Evolutionary conservation across 805 yeast genomes (phyloP), one percentile per base, ranked within the genome.

Genomic region (Candida qinlingensis): DNA sequence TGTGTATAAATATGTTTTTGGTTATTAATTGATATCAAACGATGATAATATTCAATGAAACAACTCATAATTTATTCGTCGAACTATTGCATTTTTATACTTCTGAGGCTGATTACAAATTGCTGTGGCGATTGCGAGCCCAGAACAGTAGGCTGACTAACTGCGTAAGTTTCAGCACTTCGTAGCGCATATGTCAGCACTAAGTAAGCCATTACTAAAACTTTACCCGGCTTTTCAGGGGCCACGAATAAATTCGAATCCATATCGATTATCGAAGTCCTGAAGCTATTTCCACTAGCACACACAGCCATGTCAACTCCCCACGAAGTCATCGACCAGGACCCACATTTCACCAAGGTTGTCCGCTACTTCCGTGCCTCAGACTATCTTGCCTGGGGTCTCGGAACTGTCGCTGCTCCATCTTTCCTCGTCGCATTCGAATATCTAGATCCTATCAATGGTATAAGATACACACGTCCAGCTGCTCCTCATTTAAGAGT

Each of bases 261-360:
- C 19, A 31, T 8, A 31, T 7, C 11, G 38, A 36, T 12, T 36
- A 36, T 36, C 26, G 38, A 36, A 13, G 38, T 41, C 19, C 19
- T 19, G 19, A 19, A 19, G 19, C 19, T 19, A 19, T 19, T 19
- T 19, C 19, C 19, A 19, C 19, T 19, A 19, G 19, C 19, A 19
- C 19, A 19, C 19, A 19, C 19, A 34, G 10, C 8, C 8, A 39
- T 39, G 39, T 38, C 40, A 4, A 47, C 54, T 3, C 55, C 53
- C 9, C 54, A 30, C 39, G 60, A 55, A 34, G 52, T 75, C 47
- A 88, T 87, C 58, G 96, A 87, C 63, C 73, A 77, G 45, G 96
- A 87, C 64, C 96, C 96, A 31, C 81, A 81, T 54, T 85, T 87
- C 68, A 61, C 65, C 37, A 75, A 87, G 51, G 96, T 88, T 31